Evolutionary conservation across 1,284 basidiomycete genomes (phyloP), one percentile per base, ranked within the genome.

Genomic region (Athelia psychrophila): DNA sequence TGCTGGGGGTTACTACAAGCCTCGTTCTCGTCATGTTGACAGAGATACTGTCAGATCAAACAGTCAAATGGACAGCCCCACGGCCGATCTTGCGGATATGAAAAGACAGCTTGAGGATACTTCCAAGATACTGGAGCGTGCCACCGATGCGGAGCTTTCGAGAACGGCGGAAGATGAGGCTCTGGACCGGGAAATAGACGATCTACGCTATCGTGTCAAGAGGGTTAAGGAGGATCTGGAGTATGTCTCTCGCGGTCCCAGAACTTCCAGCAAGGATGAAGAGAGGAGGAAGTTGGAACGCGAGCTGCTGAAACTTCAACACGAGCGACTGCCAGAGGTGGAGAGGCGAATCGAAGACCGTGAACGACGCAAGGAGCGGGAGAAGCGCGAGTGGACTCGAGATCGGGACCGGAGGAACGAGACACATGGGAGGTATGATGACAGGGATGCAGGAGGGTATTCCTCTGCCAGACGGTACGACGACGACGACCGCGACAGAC

Each of bases 221-320:
- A 78, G 95, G 19, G 81, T 99, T 9, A 89, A 94, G 66, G 94
- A 98, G 57, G 96, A 99, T 67, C 78, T 99, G 44, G 95, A 98
- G 46, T 94, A 96, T 63, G 84, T 89, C 51, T 85, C 88, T 18
- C 84, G 88, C 18, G 91, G 93, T 0, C 84, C 94, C 1, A 79
- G 86, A 52, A 83, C 86, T 9, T 69, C 77, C 4, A 79, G 82
- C 9, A 93, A 93, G 67, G 93, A 96, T 54, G 88, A 94, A 57
- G 93, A 97, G 64, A 79, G 89, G 49, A 77, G 97, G 30, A 83
- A 86, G 62, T 79, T 97, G 20, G 97, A 99, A 71, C 80, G 97
- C 36, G 93, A 98, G 61, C 75, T 98, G 36, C 70, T 98, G 58
- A 79, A 80, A 51, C 75, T 99, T 47, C 85, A 93, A 84, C 94